Percentiles rank a stretch among this genome's conserved stretches.
These are phyloP conservation scores for Chaetoceros muelleri DNA, from an alignment of 108 stramenopile genomes.

Conservation along the genomic window DNA sequence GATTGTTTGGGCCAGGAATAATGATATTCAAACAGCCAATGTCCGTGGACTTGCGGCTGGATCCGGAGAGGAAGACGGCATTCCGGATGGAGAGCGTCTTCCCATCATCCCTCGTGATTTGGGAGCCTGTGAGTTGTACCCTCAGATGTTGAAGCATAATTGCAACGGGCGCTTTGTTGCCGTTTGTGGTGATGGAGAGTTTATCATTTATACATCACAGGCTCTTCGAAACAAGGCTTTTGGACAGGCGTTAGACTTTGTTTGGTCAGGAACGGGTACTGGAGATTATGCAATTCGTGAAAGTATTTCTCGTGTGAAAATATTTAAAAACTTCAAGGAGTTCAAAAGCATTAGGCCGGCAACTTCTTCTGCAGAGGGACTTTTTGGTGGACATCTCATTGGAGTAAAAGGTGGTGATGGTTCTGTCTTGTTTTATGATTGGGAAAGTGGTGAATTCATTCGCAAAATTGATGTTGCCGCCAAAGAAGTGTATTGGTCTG, in stretches of 20 bases:
- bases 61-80: conserved; percentile 61
- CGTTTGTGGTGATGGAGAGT: conserved; percentile 99
- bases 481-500: conserved; percentile 95
- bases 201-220: conserved; percentile 98
- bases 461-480: conserved; percentile 92
- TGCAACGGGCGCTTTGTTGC: conserved; percentile 98
- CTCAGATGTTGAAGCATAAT: conserved; percentile 92
- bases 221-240: conserved; percentile 97
- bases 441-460: conserved; percentile 90
- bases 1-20: conserved; percentile 95
- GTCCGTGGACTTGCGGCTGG: conserved; percentile 78
- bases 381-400: conserved; percentile 90
- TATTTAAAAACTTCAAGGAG: conserved; percentile 96
- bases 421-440: conserved; percentile 92
- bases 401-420: conserved; percentile 91
- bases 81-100: conserved; percentile 82
- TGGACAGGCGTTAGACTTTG: conserved; percentile 96
- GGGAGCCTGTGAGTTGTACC: conserved; percentile 93
- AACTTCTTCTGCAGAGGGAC: conserved; percentile 83
- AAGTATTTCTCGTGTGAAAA: conserved; percentile 81
- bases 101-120: conserved; percentile 79
- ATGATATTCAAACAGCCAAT: conserved; percentile 90
- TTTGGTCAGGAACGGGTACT: conserved; percentile 91
- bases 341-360: conserved; percentile 73
- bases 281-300: conserved; percentile 98